phyloP scores from a whole-genome alignment of 805 yeast genomes.

The Saccharomycopsis capsularis region DNA sequence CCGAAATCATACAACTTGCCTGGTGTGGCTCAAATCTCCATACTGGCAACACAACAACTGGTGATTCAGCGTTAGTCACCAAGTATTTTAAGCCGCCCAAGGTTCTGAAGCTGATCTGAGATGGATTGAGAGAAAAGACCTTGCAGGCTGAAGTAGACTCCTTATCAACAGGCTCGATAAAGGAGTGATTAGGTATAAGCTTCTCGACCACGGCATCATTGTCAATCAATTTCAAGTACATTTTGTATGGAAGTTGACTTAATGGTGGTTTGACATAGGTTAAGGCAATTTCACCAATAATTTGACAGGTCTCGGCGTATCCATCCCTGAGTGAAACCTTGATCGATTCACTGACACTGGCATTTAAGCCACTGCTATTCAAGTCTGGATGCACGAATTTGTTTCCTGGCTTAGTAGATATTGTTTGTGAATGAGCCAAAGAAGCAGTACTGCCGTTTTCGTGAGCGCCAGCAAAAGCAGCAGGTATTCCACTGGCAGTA shows the following conservation, averaged over 20 bases:
- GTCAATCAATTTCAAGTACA: conserved; percentile 36
- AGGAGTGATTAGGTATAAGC: conserved; percentile 45
- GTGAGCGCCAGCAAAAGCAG: conserved; percentile 22
- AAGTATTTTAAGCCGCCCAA: conserved; percentile 79
- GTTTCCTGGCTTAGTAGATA: conserved; percentile 9
- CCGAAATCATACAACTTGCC: conserved; percentile 74
- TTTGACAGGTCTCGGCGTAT: conserved; percentile 46
- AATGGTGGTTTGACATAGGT: conserved; percentile 42
- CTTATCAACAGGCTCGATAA: conserved; percentile 42
- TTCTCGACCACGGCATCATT: conserved; percentile 37
- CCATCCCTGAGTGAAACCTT: conserved; percentile 73
- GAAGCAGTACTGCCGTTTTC: conserved; percentile 31
- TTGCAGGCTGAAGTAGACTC: conserved; percentile 26
- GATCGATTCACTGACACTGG: conserved; percentile 80
- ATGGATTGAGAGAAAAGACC: conserved; percentile 40
- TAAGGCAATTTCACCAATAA: conserved; percentile 83
- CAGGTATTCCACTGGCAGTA: neutral
- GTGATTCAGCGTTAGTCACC: conserved; percentile 46
- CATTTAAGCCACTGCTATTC: conserved; percentile 53
- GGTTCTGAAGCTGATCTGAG: conserved; percentile 52
- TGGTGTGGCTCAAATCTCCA: conserved; percentile 88
- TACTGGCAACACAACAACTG: conserved; percentile 67
- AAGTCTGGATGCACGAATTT: conserved; percentile 39
- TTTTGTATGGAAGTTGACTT: conserved; percentile 33
- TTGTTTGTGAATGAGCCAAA: conserved; percentile 28